Base-by-base conservation (phyloP, 129 eudicot species). In the Dittrichia graveolens region DNA sequence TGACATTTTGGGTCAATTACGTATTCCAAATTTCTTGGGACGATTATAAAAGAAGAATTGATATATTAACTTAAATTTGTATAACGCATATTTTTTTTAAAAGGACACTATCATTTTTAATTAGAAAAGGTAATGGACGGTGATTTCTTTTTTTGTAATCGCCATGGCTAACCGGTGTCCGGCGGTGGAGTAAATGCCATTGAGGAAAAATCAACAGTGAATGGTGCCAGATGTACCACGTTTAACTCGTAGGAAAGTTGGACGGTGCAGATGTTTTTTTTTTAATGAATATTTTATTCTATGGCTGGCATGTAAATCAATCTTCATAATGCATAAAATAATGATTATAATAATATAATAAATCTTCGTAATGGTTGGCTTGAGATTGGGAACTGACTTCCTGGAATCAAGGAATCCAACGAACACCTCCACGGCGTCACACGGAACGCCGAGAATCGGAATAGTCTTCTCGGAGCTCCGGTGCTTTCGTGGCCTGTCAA, bases 381-480 rank as follows among this genome's bases (percentile, higher is more conserved):
- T 73, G 78, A 35, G 79, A 24, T 62, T 52, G 43, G 57, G 72
- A 78, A 78, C 92, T 81, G 6, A 95, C 99, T 72, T 86, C 77
- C 79, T 60, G 8, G 94, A 78, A 80, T 81, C 85, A 24, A 95
- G 83, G 74, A 79, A 95, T 52, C 86, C 79, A 16, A 95, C 73
- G 81, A 95, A 95, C 54, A 73, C 88, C 31, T 77, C 67, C 64
- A 95, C 99, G 62, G 99, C 97, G 71, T 90, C 96, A 78, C 79
- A 75, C 9, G 99, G 99, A 38, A 95, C 99, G 15, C 99, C 99
- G 71, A 79, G 79, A 34, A 95, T 88, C 67, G 79, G 85, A 72
- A 90, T 82, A 9, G 74, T 87, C 66, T 55, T 83, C 56, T 79
- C 88, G 38, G 85, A 79, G 75, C 86, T 86, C 73, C 80, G 85